Evolutionary conservation across 2,329 filamentous ascomycete species (phyloP), one percentile per base, ranked within the genome.

Genomic region (Albifimbria verrucaria): DNA sequence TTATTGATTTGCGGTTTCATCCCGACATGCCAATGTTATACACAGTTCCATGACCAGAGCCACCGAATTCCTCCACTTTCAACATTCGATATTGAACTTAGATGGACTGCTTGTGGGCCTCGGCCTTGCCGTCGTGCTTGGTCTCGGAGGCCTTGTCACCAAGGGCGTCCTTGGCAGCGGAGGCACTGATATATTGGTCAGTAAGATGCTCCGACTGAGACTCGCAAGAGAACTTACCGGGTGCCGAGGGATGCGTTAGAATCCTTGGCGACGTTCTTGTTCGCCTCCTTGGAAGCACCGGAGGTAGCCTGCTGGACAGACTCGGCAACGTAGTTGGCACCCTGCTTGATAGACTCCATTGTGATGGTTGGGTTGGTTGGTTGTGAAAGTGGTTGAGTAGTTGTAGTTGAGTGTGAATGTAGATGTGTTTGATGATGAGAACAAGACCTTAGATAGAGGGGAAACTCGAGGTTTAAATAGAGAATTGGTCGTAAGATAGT

Each of bases 201-300:
- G 56, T n/a, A n/a, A 24, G 12, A 21, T 15, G 3, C 10, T 4
- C 1, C 4, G 6, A 42, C 6, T 2, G 3, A 7, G 11, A 15
- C 10, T 18, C 4, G 22, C n/a, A 10, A 11, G 21, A 24, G n/a
- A 4, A 32, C 72, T 63, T 69, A 78, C 76, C 85, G 83, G 66
- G 79, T 83, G 65, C 72, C 67, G 53, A 84, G 6, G 60, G 61
- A 59, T 56, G 76, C 77, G 66, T 85, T 72, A 68, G 61, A 69
- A 67, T 83, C 82, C 79, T 88, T 87, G 70, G 85, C 85, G 59
- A 83, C 78, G 60, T 79, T 67, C 81, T 88, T 87, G 81, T 88
- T 88, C 75, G 76, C 75, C 75, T 87, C 83, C 82, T 88, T 88
- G 74, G 77, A 82, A 56, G 80, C 74, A 60, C 79, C 77, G 56